Evolutionary conservation across 495 filamentous ascomycete genomes (phyloP).

Genomic region (Schizothecium vesticola): DNA sequence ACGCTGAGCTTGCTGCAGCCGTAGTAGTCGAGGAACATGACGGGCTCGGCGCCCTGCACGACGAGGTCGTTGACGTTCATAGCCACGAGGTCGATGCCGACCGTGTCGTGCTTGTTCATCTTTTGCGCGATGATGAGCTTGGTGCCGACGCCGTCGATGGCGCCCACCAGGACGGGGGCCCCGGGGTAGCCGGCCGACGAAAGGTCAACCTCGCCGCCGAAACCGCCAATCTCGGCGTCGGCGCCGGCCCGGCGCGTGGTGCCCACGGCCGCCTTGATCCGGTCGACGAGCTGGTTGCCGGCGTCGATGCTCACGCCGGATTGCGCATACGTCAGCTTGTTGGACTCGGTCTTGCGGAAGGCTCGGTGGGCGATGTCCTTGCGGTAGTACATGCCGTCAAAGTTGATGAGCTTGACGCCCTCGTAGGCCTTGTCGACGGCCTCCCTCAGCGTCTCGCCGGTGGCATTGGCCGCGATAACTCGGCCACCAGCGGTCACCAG

Average conservation of each 20-base stretch:
- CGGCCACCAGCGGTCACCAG: slow-evolving; percentile 78
- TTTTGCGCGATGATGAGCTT: slow-evolving; percentile 92
- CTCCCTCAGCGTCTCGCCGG: slow-evolving; percentile 65
- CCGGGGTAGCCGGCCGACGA: slow-evolving; percentile 65
- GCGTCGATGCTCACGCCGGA: slow-evolving; percentile 90
- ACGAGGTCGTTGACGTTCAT: slow-evolving; percentile 99
- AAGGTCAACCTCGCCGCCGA: slow-evolving; percentile 85
- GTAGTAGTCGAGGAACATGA: slow-evolving; percentile 96
- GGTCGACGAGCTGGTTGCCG: slow-evolving; percentile 82
- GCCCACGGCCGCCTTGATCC: slow-evolving; percentile 77
- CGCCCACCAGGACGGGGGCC: slow-evolving; percentile 75
- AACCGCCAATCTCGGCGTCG: slow-evolving; percentile 88
- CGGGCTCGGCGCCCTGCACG: slow-evolving; percentile 86
- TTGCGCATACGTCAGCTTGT: slow-evolving; percentile 81
- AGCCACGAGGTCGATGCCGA: slow-evolving; percentile 92
- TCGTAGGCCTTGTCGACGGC: slow-evolving; percentile 81
- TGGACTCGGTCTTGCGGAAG: slow-evolving; percentile 40
- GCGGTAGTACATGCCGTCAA: slow-evolving; percentile 86
- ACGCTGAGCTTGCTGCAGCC: slow-evolving; percentile 81
- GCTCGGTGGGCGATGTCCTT: slow-evolving; percentile 84
- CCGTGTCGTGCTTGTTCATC: slow-evolving; percentile 82
- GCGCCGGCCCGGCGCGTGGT: slow-evolving; percentile 79
- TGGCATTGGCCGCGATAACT: slow-evolving; percentile 84
- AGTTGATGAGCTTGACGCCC: slow-evolving; percentile 72
- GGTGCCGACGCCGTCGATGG: slow-evolving; percentile 93